A percentile compares a stretch with the other conserved stretches of the same genome.
Evolutionary conservation across 495 filamentous ascomycete genomes (phyloP).

Genomic region (Poronia punctata): DNA sequence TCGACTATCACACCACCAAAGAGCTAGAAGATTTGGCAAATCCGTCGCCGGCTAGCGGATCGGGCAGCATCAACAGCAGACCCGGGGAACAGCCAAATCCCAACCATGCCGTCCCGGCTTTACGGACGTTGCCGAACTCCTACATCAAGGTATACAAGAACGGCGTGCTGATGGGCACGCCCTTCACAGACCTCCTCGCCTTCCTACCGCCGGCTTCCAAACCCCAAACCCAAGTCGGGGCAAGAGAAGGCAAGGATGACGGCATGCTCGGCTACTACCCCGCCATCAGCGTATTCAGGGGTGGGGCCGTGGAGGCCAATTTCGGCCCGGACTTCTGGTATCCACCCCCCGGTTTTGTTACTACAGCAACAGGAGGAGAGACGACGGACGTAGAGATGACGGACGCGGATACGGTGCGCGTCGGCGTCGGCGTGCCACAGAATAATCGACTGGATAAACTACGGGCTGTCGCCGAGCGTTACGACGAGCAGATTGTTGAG

Average conservation of each 20-base stretch:
- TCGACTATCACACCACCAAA: conserved; percentile 83
- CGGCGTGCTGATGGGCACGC: conserved; percentile 73
- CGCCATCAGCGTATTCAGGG: conserved; percentile 83
- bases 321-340: conserved; percentile 88
- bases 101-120: conserved; percentile 61
- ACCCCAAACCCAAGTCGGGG: conserved; percentile 63
- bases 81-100: conserved; percentile 51
- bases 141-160: conserved; percentile 90
- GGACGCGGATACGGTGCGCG: conserved; percentile 24
- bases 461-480: conserved; percentile 66
- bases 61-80: conserved; percentile 27
- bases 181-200: conserved; percentile 81
- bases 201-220: conserved; percentile 89
- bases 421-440: conserved; percentile 3
- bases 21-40: conserved; percentile 82
- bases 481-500: conserved; percentile 91
- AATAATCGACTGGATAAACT: conserved; percentile 25
- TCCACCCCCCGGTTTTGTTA: conserved; percentile 54
- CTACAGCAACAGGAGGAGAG: conserved; percentile 18
- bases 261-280: conserved; percentile 94
- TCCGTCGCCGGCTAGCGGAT: conserved; percentile 52
- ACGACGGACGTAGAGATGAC: conserved; percentile 50
- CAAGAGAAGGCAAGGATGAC: conserved; percentile 80
- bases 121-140: conserved; percentile 80
- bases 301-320: conserved; percentile 85